Conservation (phyloP, 1,139 yeast genomes). For the Candida tetrigidarum region DNA sequence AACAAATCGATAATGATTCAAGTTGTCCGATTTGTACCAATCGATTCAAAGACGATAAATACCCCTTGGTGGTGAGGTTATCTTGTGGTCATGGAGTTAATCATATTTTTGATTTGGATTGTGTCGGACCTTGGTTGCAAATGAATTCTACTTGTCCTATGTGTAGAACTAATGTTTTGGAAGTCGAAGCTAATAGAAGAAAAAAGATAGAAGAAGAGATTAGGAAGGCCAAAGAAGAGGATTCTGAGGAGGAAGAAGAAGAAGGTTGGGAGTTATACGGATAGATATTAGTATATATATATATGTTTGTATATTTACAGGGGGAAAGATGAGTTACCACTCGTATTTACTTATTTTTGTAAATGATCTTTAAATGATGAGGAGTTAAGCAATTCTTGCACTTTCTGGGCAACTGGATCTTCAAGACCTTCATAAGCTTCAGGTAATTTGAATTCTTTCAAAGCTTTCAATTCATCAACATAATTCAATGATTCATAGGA, state of each 20-base stretch:
- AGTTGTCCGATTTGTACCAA: constrained; percentile 87
- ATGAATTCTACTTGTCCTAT: constrained; percentile 85
- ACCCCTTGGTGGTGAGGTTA: constrained; percentile 78
- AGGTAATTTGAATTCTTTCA: constrained; percentile 39
- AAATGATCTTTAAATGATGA: constrained; percentile 56
- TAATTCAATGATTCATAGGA: constrained; percentile 58
- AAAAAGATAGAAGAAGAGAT: constrained; percentile 45
- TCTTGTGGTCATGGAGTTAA: constrained; percentile 63
- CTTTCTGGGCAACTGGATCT: constrained; percentile 73
- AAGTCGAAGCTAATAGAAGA: constrained; percentile 43
- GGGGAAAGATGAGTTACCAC: neutral
- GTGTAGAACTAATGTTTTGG: constrained; percentile 74
- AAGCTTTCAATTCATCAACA: constrained; percentile 33
- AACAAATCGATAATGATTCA: constrained; percentile 52
- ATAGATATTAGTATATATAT: constrained; percentile 22
- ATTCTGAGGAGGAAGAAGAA: constrained; percentile 67
- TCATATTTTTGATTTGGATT: constrained; percentile 86
- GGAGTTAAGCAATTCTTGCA: constrained; percentile 65
- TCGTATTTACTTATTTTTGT: constrained; percentile 11
- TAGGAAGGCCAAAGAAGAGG: constrained; percentile 52
- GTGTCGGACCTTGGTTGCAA: constrained; percentile 88
- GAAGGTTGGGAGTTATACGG: constrained; percentile 84
- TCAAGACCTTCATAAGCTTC: constrained; percentile 42
- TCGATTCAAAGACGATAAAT: constrained; percentile 68
- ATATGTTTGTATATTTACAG: too few species aligned